Base-by-base conservation (phyloP, 768 basidiomycete genomes). In the Pleurotus cornucopiae region DNA sequence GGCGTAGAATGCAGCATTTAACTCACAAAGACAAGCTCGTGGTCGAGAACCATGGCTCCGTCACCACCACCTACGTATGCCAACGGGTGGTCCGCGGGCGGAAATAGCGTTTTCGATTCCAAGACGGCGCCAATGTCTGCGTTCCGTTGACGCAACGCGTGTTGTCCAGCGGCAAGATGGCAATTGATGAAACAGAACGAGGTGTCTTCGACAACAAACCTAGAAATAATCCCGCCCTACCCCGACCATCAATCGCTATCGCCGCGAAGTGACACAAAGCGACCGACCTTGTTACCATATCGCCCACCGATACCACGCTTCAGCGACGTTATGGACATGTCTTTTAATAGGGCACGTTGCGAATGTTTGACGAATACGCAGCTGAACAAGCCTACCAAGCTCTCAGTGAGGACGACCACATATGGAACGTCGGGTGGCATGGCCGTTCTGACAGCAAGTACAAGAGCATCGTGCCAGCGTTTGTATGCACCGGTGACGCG, bases 101-200 rank as follows among this genome's bases (percentile, higher is more conserved):
- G 76, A 54, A 95, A 87, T 2, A 94, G 76, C 1, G 79, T 68
- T 53, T 85, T 85, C 58, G 90, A 88, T 63, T 98, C 96, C 57
- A 98, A 71, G 57, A 98, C 89, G 0, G 85, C 88, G 5, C 89
- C 86, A 9, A 94, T 75, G 69, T 99, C 96, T 2, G 87, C 84
- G 62, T 97, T 97, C 14, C 96, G 80, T 58, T 89, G 79, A 1
- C 89, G 81, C 14, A 89, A 81, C 49, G 89, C 88, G 55, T 82
- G 80, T 64, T 98, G 95, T 1, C 96, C 96, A 5, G 93, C 92
- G n/a, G 95, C 96, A 57, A 99, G 81, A 76, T 99, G 96, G 61
- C 91, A 94, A 71, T 99, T 99, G 73, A 98, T 84, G 64, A 97
- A 89, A 71, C 96, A 98, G 12, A 98, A 67, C 0, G 92, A 95